Base-by-base conservation (phyloP, 768 basidiomycete genomes). In the Russula sp. region DNA sequence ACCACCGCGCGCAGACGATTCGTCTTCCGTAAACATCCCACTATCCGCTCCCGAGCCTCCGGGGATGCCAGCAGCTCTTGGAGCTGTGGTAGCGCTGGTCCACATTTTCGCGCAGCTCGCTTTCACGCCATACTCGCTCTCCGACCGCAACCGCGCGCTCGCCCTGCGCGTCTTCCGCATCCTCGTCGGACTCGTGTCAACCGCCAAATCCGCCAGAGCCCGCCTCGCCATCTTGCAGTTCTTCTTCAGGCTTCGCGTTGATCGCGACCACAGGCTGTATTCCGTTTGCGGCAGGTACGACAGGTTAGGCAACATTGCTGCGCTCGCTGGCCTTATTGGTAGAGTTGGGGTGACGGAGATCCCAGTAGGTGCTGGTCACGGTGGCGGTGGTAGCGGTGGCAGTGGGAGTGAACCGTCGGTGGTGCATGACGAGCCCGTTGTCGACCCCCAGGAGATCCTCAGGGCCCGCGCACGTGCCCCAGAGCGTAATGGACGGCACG, bases 211-310 rank as follows among this genome's bases (percentile, higher is more conserved):
- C 10, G 69, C 84, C 0, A 78, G 83, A 46, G 87, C 89, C 0
- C 79, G 92, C 26, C 72, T 98, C 20, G 78, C 84, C 14, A 80
- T 88, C 5, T 77, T 98, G 22, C 92, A 94, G 72, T 97, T 96
- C 79, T 73, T 97, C 67, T 85, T 94, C 79, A 85, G 92, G 16
- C 78, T 98, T 22, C 82, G 96, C 61, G 94, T 90, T 0, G 95
- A 97, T 72, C 85, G 91, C 0, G 90, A 94, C 69, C 96, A 99
- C 71, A 81, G 88, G 13, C 71, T 98, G 46, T 97, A 87, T 73
- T 87, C 88, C 61, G 80, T 83, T 22, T 76, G 80, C 50, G 75
- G 74, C 18, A 77, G 76, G 22, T 79, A 80, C 66, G 88, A 89
- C 67, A 75, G 79, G 2, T 80, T 88, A 57, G 83, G 84, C 8